A percentile compares a stretch with the other conserved stretches of the same genome.
Evolutionary conservation across 2,329 filamentous ascomycete species (phyloP).

Genomic region (Alternaria consortialis): DNA sequence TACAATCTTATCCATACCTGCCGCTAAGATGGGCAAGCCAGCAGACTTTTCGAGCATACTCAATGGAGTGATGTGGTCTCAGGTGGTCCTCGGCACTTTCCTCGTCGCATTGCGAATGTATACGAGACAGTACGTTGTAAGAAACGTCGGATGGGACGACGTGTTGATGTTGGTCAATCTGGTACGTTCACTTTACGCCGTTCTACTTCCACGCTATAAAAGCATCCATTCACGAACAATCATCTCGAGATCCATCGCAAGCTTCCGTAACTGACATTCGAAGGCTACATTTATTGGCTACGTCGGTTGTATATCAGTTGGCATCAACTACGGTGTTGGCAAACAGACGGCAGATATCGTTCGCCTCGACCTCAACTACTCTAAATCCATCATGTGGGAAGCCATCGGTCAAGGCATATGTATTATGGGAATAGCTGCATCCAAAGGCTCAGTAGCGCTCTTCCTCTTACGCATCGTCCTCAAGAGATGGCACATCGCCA

Average conservation of each 20-base stretch:
- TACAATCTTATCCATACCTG: neutral
- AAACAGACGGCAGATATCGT: slow-evolving; percentile 33
- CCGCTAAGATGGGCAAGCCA: slow-evolving; percentile 28
- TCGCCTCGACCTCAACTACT: slow-evolving; percentile 31
- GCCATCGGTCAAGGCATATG: slow-evolving; percentile 43
- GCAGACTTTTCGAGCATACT: slow-evolving; percentile 34
- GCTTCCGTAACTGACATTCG: neutral
- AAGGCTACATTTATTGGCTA: slow-evolving; percentile 40
- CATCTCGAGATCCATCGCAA: neutral
- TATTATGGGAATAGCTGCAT: slow-evolving; percentile 44
- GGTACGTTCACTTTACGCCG: slow-evolving; percentile 18
- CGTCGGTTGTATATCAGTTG: slow-evolving; percentile 34
- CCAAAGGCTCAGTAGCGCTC: slow-evolving; percentile 42
- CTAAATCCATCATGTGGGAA: slow-evolving; percentile 45
- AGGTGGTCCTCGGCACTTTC: slow-evolving; percentile 34
- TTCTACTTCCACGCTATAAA: neutral
- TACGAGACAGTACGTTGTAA: slow-evolving; percentile 39
- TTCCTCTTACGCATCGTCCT: slow-evolving; percentile 45
- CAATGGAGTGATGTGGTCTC: slow-evolving; percentile 45
- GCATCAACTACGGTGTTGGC: slow-evolving; percentile 40
- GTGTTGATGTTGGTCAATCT: slow-evolving; percentile 40
- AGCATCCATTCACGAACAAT: neutral
- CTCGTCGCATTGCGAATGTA: slow-evolving; percentile 41
- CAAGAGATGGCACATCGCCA: slow-evolving; percentile 36
- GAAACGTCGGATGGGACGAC: slow-evolving; percentile 43